phyloP scores from a whole-genome alignment of 371 early-diverging fungal genomes.

The Mortierella sp. region DNA sequence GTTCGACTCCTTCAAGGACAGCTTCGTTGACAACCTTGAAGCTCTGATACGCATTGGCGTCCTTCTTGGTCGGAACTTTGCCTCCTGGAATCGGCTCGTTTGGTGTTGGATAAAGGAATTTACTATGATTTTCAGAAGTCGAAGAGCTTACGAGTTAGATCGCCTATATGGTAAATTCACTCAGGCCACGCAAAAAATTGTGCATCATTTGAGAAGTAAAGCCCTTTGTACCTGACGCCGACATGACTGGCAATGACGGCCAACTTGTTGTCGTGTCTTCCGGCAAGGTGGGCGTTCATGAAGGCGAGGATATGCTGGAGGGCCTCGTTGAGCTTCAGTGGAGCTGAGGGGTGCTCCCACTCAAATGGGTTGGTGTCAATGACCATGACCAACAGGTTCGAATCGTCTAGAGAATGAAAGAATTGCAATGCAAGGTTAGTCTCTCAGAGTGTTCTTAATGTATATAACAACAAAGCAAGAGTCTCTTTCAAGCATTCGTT shows the following conservation, averaged over 20 bases:
- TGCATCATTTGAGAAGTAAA: not conserved
- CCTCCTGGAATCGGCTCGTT: constrained; percentile 51
- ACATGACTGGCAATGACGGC: constrained; percentile 83
- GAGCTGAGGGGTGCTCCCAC: constrained; percentile 72
- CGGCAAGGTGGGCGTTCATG: constrained; percentile 90
- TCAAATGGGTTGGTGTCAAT: constrained; percentile 85
- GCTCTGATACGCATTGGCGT: constrained; percentile 75
- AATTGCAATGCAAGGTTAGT: not conserved
- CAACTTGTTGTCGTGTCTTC: constrained; percentile 86
- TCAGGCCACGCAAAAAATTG: not conserved
- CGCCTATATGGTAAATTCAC: not conserved
- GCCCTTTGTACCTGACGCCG: constrained; percentile 52
- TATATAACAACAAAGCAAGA: not conserved
- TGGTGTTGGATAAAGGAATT: constrained; percentile 70
- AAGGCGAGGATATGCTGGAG: constrained; percentile 85
- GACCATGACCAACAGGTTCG: constrained; percentile 82
- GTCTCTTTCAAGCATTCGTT: not conserved
- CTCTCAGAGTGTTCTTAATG: not conserved
- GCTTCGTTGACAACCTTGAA: constrained; percentile 74
- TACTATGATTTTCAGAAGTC: constrained; percentile 46
- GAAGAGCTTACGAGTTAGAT: too few relatives aligned
- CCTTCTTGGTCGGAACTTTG: constrained; percentile 36
- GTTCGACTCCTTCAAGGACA: constrained; percentile 63
- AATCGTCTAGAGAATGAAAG: constrained; percentile 64
- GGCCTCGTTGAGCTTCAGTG: constrained; percentile 75